phyloP scores from a whole-genome alignment of 176 grass and related monocot species.

The Miscanthus lutarioriparius region DNA sequence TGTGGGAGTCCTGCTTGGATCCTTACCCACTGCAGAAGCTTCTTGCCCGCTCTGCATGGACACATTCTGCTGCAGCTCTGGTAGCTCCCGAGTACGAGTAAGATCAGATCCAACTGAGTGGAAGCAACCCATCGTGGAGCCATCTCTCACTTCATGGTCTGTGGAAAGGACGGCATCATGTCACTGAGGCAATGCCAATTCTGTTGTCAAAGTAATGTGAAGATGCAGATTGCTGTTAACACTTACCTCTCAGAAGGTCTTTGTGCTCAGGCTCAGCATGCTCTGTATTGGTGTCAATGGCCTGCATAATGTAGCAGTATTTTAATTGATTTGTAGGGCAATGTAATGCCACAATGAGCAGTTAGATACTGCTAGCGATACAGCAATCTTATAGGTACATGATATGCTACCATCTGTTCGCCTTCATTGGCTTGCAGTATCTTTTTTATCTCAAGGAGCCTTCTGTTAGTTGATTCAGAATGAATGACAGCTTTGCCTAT shows the following conservation, averaged over 20 bases:
- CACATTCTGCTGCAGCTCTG: constrained; percentile 52
- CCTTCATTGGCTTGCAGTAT: constrained; percentile 50
- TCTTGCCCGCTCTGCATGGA: constrained; percentile 49
- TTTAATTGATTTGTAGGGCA: neutral
- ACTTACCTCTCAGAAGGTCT: constrained; percentile 46
- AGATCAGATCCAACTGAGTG: constrained; percentile 91
- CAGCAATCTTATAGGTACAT: neutral
- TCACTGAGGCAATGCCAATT: constrained; percentile 4
- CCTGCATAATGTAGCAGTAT: constrained; percentile 36
- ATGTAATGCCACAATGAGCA: neutral
- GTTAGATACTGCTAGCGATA: neutral
- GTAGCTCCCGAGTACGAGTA: constrained; percentile 65
- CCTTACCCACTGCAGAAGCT: constrained; percentile 42
- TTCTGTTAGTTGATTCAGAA: constrained; percentile 79
- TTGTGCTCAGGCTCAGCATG: constrained; percentile 46
- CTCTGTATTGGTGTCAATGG: constrained; percentile 53
- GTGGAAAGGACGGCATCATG: constrained; percentile 5
- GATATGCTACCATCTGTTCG: constrained; percentile 45
- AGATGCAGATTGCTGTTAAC: neutral
- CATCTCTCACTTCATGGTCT: constrained; percentile 62
- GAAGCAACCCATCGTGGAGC: constrained; percentile 76
- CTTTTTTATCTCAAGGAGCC: constrained; percentile 77
- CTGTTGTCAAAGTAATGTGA: neutral
- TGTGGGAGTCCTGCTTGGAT: constrained; percentile 63
- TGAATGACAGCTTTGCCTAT: constrained; percentile 88